Percentiles rank a stretch among this genome's conserved stretches.
These are phyloP conservation scores for Casuarina glauca DNA, from an alignment of 306 rosid species.

Conservation along the genomic window DNA sequence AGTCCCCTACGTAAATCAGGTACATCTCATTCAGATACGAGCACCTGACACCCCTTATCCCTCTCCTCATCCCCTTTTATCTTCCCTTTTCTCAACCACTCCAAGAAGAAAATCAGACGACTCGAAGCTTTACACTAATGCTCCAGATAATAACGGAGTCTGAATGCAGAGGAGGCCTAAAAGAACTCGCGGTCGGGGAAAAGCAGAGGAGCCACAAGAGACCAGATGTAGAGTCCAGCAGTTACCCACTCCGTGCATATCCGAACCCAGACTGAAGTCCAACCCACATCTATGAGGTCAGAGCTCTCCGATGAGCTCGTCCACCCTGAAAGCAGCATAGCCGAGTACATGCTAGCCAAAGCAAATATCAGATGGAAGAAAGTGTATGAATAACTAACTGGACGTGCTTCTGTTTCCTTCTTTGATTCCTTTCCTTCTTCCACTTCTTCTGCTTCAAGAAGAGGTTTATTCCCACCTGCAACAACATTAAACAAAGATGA, in stretches of 20 bases:
- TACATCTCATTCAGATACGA: too few relatives aligned
- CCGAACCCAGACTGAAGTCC: conserved; percentile 98
- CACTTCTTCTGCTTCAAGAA: conserved; percentile 57
- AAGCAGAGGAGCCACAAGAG: conserved; percentile 71
- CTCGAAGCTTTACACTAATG: not conserved
- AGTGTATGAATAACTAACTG: conserved; percentile 83
- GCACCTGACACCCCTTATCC: not conserved
- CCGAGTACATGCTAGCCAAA: conserved; percentile 92
- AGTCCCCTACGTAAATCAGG: too few relatives aligned
- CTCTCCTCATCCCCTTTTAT: not conserved
- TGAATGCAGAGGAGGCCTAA: conserved; percentile 26
- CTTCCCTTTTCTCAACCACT: not conserved
- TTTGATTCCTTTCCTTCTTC: conserved; percentile 74
- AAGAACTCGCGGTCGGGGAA: conserved; percentile 77
- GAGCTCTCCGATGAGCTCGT: conserved; percentile 71
- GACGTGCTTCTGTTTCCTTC: conserved; percentile 58
- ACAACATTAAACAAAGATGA: conserved; percentile 1
- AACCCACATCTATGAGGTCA: conserved; percentile 86
- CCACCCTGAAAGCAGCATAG: conserved; percentile 99
- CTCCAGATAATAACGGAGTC: not conserved
- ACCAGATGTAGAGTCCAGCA: conserved; percentile 75
- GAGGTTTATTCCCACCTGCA: conserved; percentile 65
- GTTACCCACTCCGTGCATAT: conserved; percentile 90
- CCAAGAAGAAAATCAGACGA: not conserved
- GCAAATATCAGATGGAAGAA: conserved; percentile 96